Evolutionary conservation across 2,329 filamentous ascomycete species (phyloP).

Genomic region (Phialophora chinensis): DNA sequence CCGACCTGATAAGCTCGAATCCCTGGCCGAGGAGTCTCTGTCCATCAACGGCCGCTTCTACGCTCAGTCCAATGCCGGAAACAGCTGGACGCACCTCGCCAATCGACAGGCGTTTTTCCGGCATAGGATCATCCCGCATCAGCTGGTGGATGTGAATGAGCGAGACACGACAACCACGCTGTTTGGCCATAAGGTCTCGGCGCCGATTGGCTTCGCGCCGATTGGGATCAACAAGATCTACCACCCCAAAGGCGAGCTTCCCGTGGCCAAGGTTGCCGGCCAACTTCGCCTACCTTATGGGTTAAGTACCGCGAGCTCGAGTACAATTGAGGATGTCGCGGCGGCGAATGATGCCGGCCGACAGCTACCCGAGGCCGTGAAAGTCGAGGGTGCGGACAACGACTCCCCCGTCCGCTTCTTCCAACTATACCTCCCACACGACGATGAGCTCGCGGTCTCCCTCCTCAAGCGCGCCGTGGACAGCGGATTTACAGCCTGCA

Average conservation of each 20-base stretch:
- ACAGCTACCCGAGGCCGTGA: conserved; percentile 24
- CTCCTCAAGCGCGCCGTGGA: conserved; percentile 62
- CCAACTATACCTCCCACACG: conserved; percentile 69
- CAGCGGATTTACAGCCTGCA: conserved; percentile 62
- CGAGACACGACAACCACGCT: conserved; percentile 64
- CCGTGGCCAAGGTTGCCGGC: conserved; percentile 65
- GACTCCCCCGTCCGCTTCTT: conserved; percentile 58
- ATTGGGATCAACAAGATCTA: conserved; percentile 72
- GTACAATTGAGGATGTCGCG: conserved; percentile 64
- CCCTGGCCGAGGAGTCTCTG: conserved; percentile 62
- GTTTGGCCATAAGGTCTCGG: conserved; percentile 65
- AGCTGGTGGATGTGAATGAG: conserved; percentile 65
- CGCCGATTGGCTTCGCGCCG: conserved; percentile 68
- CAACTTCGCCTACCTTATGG: conserved; percentile 66
- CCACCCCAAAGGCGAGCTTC: conserved; percentile 62
- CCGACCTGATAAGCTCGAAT: conserved; percentile 62
- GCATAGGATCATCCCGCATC: conserved; percentile 66
- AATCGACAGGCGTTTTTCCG: conserved; percentile 70
- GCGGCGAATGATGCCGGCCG: conserved; percentile 58
- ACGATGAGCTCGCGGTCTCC: conserved; percentile 64
- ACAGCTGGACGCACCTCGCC: conserved; percentile 53
- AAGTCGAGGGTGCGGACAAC: conserved; percentile 39
- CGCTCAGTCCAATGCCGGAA: conserved; percentile 48
- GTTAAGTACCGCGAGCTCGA: conserved; percentile 63
- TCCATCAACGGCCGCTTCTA: conserved; percentile 62